Evolutionary conservation across 257 asterid genomes (phyloP).

Genomic region (Voacanga thouarsii): DNA sequence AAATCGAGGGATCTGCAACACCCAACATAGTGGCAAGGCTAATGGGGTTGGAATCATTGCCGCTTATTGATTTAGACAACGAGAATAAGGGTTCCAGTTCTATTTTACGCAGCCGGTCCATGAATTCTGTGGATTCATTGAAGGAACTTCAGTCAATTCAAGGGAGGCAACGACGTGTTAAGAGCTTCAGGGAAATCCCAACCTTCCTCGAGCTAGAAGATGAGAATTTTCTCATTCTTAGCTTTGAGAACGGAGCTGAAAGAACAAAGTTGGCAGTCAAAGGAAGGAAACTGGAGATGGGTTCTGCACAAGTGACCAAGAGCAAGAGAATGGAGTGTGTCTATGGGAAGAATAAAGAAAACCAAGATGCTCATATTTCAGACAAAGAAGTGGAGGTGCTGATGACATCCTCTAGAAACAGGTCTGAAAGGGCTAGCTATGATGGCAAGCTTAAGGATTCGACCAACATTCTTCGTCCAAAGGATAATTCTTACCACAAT

Average conservation of each 20-base stretch:
- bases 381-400: background rate
- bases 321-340: conserved; percentile 22
- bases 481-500: conserved; percentile 15
- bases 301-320: conserved; percentile 12
- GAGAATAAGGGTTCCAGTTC: conserved; percentile 1
- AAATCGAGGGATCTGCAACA: conserved; percentile 7
- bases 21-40: conserved; percentile 60
- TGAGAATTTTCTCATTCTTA: conserved; percentile 58
- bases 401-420: background rate
- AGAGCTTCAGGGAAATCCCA: conserved; percentile 40
- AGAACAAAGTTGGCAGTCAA: conserved; percentile 9
- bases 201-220: conserved; percentile 54
- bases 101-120: conserved; percentile 22
- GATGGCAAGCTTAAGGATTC: conserved; percentile 21
- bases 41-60: conserved; percentile 66
- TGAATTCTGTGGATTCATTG: conserved; percentile 19
- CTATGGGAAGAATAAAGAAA: conserved; percentile 37
- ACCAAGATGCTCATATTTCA: conserved; percentile 12
- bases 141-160: conserved; percentile 24
- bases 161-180: conserved; percentile 16
- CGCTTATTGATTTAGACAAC: conserved; percentile 8
- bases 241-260: conserved; percentile 44
- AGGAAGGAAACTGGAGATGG: conserved; percentile 19
- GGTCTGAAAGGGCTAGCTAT: background rate
- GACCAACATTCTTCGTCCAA: conserved; percentile 27